Evolutionary conservation across 345 rosid species (phyloP), one percentile per base, ranked within the genome.

Genomic region (Camelina sativa): DNA sequence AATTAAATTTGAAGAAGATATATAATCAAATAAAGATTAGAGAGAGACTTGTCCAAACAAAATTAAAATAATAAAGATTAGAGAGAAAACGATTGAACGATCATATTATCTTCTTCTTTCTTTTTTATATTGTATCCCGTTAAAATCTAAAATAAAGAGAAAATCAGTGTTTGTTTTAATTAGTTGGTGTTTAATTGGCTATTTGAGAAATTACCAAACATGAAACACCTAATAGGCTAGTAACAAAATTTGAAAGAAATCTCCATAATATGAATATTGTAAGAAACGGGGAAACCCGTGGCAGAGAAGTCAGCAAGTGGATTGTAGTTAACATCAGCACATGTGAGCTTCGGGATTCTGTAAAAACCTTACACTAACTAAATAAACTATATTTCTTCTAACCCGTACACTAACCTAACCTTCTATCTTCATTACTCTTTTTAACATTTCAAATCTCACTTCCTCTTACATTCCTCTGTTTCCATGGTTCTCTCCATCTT

Each of bases 341-440:
- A 74, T 65, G 58, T 56, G 59, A 65, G 51, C 72, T 10, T 56
- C 37, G 77, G 59, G 71, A 65, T 74, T 74, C 71, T 65, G 77
- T 56, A 46, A 56, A 13, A 61, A 11, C 25, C 22, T 56, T 15
- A 22, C 19, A 59, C 20, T 35, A 59, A 34, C n/a, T 11, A 59
- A 59, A 35, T 59, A 35, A 59, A 16, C 16, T 34, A 59, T 16
- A 58, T 34, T 34, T 20, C 16, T 34, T 25, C 22, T 25, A 38
- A 71, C 67, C 70, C 32, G 52, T 52, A 6, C 37, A 72, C 32
- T 55, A 32, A 40, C 50, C 7, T 38, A 61, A 22, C 17, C 46
- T 43, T 63, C 37, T 1, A 28, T 43, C 17, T 9, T 73, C 10
- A 34, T 65, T 44, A 65, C 8, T 64, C 20, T 55, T 37, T 37